phyloP scores from a whole-genome alignment of 768 basidiomycete species.

The Termitomyces sp. region DNA sequence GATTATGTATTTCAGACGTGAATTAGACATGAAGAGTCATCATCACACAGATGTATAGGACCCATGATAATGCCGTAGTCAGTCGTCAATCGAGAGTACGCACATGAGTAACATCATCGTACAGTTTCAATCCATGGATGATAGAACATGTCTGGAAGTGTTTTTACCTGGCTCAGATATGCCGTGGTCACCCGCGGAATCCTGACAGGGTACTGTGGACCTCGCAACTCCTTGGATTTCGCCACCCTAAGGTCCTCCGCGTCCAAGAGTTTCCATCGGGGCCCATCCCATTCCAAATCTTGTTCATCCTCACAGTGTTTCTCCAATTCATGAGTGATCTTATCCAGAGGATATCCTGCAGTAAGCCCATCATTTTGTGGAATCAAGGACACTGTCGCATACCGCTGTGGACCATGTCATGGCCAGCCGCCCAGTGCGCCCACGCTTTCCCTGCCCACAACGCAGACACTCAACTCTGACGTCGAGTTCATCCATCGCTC shows the following conservation, averaged over 20 bases:
- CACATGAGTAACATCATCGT: too few species aligned
- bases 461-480: constrained; percentile 25
- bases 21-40: neutral
- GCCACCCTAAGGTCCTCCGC: neutral
- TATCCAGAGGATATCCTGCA: neutral
- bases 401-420: constrained; percentile 31
- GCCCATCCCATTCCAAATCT: neutral
- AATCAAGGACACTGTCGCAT: constrained; percentile 2
- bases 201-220: neutral
- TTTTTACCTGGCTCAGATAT: neutral
- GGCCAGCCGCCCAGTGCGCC: constrained; percentile 14
- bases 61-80: too few species aligned
- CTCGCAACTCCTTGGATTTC: neutral
- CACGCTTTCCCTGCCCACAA: constrained; percentile 17
- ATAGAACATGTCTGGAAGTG: neutral
- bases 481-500: constrained; percentile 21
- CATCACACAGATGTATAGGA: too few species aligned
- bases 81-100: too few species aligned
- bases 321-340: neutral
- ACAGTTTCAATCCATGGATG: neutral
- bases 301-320: neutral
- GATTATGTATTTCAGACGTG: neutral
- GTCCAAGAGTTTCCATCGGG: constrained; percentile 1
- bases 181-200: neutral
- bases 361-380: neutral